phyloP scores from a whole-genome alignment of 2,329 filamentous ascomycete genomes.

The Cytospora chrysosperma region DNA sequence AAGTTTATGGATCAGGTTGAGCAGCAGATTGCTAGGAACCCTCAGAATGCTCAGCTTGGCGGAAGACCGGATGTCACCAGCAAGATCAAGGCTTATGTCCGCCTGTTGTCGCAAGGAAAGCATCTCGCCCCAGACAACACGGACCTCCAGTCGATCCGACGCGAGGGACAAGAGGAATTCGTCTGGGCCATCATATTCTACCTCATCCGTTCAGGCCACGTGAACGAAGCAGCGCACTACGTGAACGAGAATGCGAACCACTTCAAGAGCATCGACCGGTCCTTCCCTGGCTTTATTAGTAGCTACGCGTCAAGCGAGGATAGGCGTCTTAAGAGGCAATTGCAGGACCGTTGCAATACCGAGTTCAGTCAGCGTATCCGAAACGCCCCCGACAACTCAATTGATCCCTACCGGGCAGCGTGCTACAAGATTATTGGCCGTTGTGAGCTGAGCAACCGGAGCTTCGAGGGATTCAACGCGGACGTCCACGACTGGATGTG shows the following conservation, averaged over 20 bases:
- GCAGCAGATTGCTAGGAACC: constrained; percentile 74
- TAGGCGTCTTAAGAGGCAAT: constrained; percentile 70
- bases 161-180: constrained; percentile 64
- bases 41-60: constrained; percentile 83
- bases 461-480: constrained; percentile 60
- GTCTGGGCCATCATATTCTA: constrained; percentile 96
- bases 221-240: constrained; percentile 82
- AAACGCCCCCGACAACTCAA: constrained; percentile 80
- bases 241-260: constrained; percentile 75
- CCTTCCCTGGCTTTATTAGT: constrained; percentile 83
- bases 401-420: constrained; percentile 93
- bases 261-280: constrained; percentile 88
- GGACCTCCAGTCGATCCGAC: constrained; percentile 59
- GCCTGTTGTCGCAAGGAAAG: constrained; percentile 74
- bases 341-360: constrained; percentile 84
- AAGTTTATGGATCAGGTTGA: constrained; percentile 79
- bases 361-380: constrained; percentile 85
- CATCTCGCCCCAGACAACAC: constrained; percentile 80
- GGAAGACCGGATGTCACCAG: constrained; percentile 84
- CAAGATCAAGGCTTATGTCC: constrained; percentile 90
- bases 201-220: constrained; percentile 79
- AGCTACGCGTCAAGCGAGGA: constrained; percentile 78
- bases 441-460: constrained; percentile 64
- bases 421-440: constrained; percentile 97
- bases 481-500: constrained; percentile 71